Evolutionary conservation across 176 grass and related monocot species (phyloP), one percentile per base, ranked within the genome.

Genomic region (Raddia guianensis): DNA sequence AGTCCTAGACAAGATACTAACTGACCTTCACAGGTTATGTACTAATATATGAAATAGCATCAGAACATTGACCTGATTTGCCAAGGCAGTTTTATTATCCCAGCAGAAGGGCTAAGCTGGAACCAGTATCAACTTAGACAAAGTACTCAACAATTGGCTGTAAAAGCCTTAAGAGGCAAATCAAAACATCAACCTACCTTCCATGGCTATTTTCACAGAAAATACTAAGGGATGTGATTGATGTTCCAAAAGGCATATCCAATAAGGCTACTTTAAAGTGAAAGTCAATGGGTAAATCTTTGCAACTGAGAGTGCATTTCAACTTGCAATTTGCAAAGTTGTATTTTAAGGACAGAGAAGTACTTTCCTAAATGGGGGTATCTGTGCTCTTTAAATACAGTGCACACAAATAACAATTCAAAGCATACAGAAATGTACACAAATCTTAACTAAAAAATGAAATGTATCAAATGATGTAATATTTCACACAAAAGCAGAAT

Each of bases 31-130:
- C 7, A 67, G 27, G 70, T 59, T 45, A 33, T 50, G 15, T 27
- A n/a, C 57, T 8, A 62, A 14, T 10, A 76, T 47, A 64, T 58
- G 49, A 63, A 52, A 75, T 63, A 82, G 37, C 2, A 54, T 5
- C 12, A 64, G 20, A 64, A 8, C 62, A 21, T 56, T 9, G 19
- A 71, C 10, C 14, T 3, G 0, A 76, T 54, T 71, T 12, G 35
- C 49, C 6, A 62, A 77, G 73, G 49, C 3, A 52, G 64, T 80
- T 9, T 57, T 80, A 15, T 86, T 54, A 82, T 12, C 57, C 5
- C 8, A 54, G 59, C 52, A 73, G 4, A 83, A 55, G 51, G 32
- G 13, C 50, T 51, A 61, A 50, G 1, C 60, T 19, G 62, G 5
- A 86, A 75, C 33, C 50, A 46, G 42, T 12, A 61, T 75, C 42